These are phyloP conservation scores for Aspergillus sclerotiicarbonarius DNA, from an alignment of 495 filamentous ascomycete genomes.

Conservation along the genomic window DNA sequence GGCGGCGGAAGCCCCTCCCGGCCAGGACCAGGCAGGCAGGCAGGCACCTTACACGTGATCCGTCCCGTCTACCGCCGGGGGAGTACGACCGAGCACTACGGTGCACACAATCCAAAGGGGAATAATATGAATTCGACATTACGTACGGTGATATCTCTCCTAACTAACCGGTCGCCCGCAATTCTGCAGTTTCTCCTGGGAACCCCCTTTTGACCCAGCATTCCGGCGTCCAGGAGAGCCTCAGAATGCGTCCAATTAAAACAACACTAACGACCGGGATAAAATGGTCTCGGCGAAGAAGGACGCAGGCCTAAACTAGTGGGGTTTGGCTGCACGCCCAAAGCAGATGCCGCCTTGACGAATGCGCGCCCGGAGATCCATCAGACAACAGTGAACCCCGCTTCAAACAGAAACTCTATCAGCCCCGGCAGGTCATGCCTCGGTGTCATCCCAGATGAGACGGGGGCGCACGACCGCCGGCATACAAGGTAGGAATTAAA, in stretches of 20 bases:
- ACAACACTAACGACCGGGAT: slow-evolving; percentile 5
- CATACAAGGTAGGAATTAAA: background rate
- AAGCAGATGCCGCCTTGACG: slow-evolving; percentile 26
- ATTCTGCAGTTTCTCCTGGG: slow-evolving; percentile 3
- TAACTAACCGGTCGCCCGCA: background rate
- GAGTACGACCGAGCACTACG: background rate
- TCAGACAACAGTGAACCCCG: slow-evolving; percentile 9
- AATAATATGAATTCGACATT: slow-evolving; percentile 1
- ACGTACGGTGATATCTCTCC: slow-evolving; percentile 9
- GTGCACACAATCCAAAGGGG: background rate
- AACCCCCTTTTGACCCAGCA: slow-evolving; percentile 5
- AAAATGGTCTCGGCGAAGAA: slow-evolving; percentile 3
- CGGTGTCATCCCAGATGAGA: background rate
- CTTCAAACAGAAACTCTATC: slow-evolving; percentile 15
- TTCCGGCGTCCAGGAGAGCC: background rate
- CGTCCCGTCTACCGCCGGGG: background rate
- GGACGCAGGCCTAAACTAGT: slow-evolving; percentile 17
- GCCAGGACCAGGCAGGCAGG: background rate
- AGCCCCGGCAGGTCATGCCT: slow-evolving; percentile 2
- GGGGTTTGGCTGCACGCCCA: slow-evolving; percentile 30
- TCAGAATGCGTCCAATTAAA: slow-evolving; percentile 6
- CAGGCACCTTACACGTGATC: background rate
- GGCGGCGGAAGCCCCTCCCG: background rate
- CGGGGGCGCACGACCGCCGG: background rate
- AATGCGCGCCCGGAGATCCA: slow-evolving; percentile 31